Evolutionary conservation across 2,329 filamentous ascomycete genomes (phyloP).

Genomic region (Paramyrothecium roridum): DNA sequence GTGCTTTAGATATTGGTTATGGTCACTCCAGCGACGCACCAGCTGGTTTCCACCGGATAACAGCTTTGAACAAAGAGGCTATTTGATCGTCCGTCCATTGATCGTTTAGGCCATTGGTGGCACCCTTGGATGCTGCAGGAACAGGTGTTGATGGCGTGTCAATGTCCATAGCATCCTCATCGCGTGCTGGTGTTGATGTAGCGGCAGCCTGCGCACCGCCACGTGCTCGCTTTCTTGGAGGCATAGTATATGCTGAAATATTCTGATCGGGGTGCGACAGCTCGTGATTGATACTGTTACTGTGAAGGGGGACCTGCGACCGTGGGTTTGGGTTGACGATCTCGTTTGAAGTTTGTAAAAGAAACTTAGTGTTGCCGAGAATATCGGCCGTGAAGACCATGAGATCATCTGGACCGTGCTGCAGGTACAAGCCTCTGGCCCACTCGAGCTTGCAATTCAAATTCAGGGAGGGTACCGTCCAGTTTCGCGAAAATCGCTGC

Average conservation of each 20-base stretch:
- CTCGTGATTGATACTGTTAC: too few species aligned
- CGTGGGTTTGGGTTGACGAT: too few species aligned
- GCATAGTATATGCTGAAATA: constrained; percentile 44
- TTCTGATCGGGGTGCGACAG: too few species aligned
- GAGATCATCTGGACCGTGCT: constrained; percentile 5
- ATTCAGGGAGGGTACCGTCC: too few species aligned
- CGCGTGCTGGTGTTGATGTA: constrained; percentile 50
- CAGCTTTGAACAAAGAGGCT: constrained; percentile 85
- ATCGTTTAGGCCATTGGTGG: constrained; percentile 45
- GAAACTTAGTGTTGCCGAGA: too few species aligned
- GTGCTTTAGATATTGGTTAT: neutral
- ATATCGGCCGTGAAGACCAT: neutral
- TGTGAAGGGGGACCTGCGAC: too few species aligned
- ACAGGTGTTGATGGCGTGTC: constrained; percentile 55
- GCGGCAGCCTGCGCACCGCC: constrained; percentile 49
- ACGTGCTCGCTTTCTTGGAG: constrained; percentile 67
- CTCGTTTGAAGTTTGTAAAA: too few species aligned
- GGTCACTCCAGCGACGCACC: constrained; percentile 45
- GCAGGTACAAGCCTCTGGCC: too few species aligned
- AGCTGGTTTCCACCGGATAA: constrained; percentile 95
- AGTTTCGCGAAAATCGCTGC: too few species aligned
- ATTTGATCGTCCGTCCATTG: constrained; percentile 96
- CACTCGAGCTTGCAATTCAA: too few species aligned
- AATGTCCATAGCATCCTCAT: constrained; percentile 60
- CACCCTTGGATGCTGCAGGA: constrained; percentile 28